Evolutionary conservation across 371 early-diverging fungal genomes (phyloP).

Genomic region (Quaeritorhiza haematococci): DNA sequence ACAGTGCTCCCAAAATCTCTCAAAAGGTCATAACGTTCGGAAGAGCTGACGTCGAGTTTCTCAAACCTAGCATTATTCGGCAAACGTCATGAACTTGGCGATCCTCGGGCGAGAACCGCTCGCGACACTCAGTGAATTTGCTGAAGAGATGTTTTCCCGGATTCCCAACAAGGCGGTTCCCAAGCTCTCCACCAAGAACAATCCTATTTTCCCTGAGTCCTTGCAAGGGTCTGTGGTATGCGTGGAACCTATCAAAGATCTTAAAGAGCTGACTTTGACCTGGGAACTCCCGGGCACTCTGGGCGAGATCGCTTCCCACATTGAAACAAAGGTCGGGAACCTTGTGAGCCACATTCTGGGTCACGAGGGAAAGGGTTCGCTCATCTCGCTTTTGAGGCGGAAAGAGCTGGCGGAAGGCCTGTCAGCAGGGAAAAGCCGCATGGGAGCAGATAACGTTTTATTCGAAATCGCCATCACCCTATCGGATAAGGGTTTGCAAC

Average conservation of each 20-base stretch:
- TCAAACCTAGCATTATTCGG: conserved; percentile 19
- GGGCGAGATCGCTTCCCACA: conserved; percentile 9
- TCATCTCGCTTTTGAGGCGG: conserved; percentile 24
- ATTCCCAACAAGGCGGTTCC: conserved; percentile 8
- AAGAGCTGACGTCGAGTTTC: background rate
- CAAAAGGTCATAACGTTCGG: too few species aligned
- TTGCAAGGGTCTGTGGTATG: conserved; percentile 18
- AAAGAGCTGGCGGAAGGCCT: conserved; percentile 23
- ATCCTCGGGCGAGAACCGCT: conserved; percentile 24
- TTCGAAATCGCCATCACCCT: conserved; percentile 26
- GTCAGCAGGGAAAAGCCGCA: conserved; percentile 15
- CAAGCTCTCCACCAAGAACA: conserved; percentile 1
- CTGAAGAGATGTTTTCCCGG: conserved; percentile 6
- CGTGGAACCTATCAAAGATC: conserved; percentile 29
- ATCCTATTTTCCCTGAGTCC: conserved; percentile 13
- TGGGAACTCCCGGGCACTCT: conserved; percentile 37
- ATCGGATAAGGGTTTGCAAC: conserved; percentile 23
- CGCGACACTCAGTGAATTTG: conserved; percentile 10
- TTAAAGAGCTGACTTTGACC: conserved; percentile 19
- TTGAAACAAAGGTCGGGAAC: conserved; percentile 20
- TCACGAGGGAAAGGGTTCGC: conserved; percentile 26
- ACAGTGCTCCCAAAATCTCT: too few species aligned
- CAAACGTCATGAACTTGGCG: conserved; percentile 33
- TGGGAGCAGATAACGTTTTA: conserved; percentile 17
- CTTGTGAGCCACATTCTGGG: conserved; percentile 22